Evolutionary conservation across 2,329 filamentous ascomycete species (phyloP).

Genomic region (Pseudogymnoascus sp.): DNA sequence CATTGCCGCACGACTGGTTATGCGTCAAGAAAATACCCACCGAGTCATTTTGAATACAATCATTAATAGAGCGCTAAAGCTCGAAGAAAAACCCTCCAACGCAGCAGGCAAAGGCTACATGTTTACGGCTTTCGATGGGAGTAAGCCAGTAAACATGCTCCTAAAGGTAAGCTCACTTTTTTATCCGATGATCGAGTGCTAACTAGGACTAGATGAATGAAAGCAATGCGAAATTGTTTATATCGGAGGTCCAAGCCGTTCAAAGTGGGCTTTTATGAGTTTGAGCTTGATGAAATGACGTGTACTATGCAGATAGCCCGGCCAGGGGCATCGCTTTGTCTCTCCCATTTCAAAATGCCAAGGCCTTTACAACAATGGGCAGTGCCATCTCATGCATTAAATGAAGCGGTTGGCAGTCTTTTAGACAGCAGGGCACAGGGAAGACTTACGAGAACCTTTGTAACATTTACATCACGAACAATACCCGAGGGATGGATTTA

Average conservation of each 20-base stretch:
- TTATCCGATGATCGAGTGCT: background rate
- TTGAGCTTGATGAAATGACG: slow-evolving; percentile 5
- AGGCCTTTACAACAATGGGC: slow-evolving; percentile 1
- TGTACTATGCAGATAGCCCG: background rate
- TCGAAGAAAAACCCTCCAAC: slow-evolving; percentile 63
- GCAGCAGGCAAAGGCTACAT: slow-evolving; percentile 53
- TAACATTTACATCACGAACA: slow-evolving; percentile 10
- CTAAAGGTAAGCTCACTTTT: slow-evolving; percentile 43
- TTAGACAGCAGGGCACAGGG: background rate
- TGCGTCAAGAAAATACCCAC: slow-evolving; percentile 84
- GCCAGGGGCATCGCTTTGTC: background rate
- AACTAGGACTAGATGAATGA: slow-evolving; percentile 26
- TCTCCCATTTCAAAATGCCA: background rate
- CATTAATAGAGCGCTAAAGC: slow-evolving; percentile 68
- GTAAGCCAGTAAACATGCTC: slow-evolving; percentile 49
- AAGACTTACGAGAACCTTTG: slow-evolving; percentile 5
- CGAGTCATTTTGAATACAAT: slow-evolving; percentile 80
- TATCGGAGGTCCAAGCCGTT: slow-evolving; percentile 29
- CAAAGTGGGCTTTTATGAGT: slow-evolving; percentile 26
- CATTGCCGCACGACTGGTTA: slow-evolving; percentile 55
- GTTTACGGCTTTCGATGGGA: slow-evolving; percentile 54
- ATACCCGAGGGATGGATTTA: slow-evolving; percentile 6
- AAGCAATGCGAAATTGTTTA: slow-evolving; percentile 27
- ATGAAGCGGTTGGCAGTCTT: slow-evolving; percentile 2
- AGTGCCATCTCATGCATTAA: background rate